Conservation (phyloP, 805 yeast species). For the Schizosaccharomyces pombe region ASM294v3 CU329670.1:2668501-2669000, state of each 20-base stretch:
- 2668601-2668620: constrained; percentile 82
- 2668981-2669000: too few relatives aligned
- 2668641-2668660: constrained; percentile 23
- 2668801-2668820: too few relatives aligned
- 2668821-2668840: too few relatives aligned
- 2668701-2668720: background rate
- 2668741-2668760: background rate
- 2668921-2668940: too few relatives aligned
- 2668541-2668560: constrained; percentile 82
- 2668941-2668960: too few relatives aligned
- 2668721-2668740: background rate
- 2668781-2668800: too few relatives aligned
- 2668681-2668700: background rate
- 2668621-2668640: constrained; percentile 58
- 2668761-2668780: too few relatives aligned
- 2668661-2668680: background rate
- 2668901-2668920: too few relatives aligned
- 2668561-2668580: constrained; percentile 95
- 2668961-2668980: too few relatives aligned
- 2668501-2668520: constrained; percentile 95
- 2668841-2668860: too few relatives aligned
- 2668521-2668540: constrained; percentile 72
- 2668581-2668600: constrained; percentile 93
- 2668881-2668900: too few relatives aligned
- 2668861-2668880: too few relatives aligned